Base-by-base conservation (phyloP, 139 green algal genomes). In the Coccomyxa sp. region DNA sequence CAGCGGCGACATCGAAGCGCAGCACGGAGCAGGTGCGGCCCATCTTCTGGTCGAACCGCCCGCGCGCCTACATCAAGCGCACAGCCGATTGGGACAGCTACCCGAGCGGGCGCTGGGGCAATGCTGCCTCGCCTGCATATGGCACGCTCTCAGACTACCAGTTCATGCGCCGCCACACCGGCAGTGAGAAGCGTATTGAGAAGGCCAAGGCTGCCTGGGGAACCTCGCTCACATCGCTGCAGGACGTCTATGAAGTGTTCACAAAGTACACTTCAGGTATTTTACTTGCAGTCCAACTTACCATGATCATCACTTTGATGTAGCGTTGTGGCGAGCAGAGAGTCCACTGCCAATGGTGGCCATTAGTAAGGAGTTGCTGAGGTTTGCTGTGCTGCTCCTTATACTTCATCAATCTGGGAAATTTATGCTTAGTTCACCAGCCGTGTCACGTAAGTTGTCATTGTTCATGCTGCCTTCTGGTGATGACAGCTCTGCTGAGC, bases 31-130 rank as follows among this genome's bases (percentile, higher is more conserved):
- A 79, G 15, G 94, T 98, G 77, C 90, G 94, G 25, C 94, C 94
- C 58, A 93, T 98, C 76, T 93, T 93, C 89, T 98, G 94, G 94
- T 86, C 86, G 74, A 93, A 95, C 86, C 85, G 94, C 7, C 92
- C 91, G 81, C 92, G 93, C 88, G 88, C 84, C 83, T 98, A 98
- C 87, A 51, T 96, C 68, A 88, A 87, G 78, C 90, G 94, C 81
- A 97, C 94, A 0, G 51, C 67, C 7, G 87, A 91, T 66, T 97
- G 93, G 94, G 84, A 92, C 18, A 68, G 81, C 13, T 97, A 91
- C 86, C 94, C 94, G 9, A 86, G 76, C 89, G 71, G 71, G 23
- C 71, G 71, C 71, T 77, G 71, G 71, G 71, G 71, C 71, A 77
- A 77, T 32, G 21, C 71, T 3, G 27, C 27, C 71, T 77, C 71